Evolutionary conservation across 2,329 filamentous ascomycete genomes (phyloP).

Genomic region (Aspergillus sp.): DNA sequence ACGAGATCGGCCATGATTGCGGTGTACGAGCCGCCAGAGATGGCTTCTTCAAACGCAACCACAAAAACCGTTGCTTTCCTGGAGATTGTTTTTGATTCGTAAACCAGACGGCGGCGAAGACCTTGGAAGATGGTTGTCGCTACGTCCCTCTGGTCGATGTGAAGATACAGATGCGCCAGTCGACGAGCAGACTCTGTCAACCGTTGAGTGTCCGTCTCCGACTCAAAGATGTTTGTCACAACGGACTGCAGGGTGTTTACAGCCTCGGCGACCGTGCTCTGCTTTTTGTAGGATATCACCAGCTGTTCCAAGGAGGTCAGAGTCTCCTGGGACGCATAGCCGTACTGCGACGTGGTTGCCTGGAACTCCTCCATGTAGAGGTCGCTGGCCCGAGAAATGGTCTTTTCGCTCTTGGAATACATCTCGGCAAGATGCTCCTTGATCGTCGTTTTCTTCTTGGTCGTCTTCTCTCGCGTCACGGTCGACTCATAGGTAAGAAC

Average conservation of each 20-base stretch:
- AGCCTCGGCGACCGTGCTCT: background rate
- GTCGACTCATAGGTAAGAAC: background rate
- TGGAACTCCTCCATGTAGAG: background rate
- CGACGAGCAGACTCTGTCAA: background rate
- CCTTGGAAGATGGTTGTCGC: background rate
- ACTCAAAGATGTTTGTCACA: background rate
- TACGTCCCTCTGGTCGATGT: background rate
- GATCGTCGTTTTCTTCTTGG: background rate
- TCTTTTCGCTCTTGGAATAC: background rate
- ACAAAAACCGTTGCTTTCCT: background rate
- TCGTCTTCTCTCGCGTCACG: background rate
- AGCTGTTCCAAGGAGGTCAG: background rate
- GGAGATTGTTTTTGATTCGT: background rate
- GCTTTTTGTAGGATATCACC: background rate
- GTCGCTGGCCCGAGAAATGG: background rate
- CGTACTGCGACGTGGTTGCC: background rate
- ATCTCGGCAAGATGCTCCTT: background rate
- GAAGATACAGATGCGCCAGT: background rate
- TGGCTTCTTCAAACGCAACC: background rate
- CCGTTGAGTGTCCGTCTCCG: background rate
- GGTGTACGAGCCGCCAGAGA: background rate
- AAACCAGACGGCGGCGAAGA: background rate
- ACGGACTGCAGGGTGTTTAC: background rate
- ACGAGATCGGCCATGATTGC: constrained; percentile 2
- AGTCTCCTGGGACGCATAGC: background rate